phyloP scores from a whole-genome alignment of 176 grass and related monocot species.

The Zea mays region Zm-B73-REFERENCE-NAM-5.0 NC_050101.1:147237501-147238000 shows the following conservation, averaged over 20 bases:
- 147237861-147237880: too few species aligned
- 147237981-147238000: too few species aligned
- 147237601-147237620: conserved; percentile 96
- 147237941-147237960: too few species aligned
- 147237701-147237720: not conserved
- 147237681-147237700: conserved; percentile 53
- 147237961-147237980: too few species aligned
- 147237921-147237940: too few species aligned
- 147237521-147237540: conserved; percentile 25
- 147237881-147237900: too few species aligned
- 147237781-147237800: not conserved
- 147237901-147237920: too few species aligned
- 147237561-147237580: conserved; percentile 29
- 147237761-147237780: not conserved
- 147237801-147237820: not conserved
- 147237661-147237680: conserved; percentile 83
- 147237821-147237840: not conserved
- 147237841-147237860: too few species aligned
- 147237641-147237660: conserved; percentile 74
- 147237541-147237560: conserved; percentile 22
- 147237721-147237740: not conserved
- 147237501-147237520: not conserved
- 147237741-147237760: not conserved
- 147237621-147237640: conserved; percentile 98
- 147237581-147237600: conserved; percentile 97